Conservation (phyloP, 192 early-diverging fungal genomes). For the Backusella parvicylindrica region DNA sequence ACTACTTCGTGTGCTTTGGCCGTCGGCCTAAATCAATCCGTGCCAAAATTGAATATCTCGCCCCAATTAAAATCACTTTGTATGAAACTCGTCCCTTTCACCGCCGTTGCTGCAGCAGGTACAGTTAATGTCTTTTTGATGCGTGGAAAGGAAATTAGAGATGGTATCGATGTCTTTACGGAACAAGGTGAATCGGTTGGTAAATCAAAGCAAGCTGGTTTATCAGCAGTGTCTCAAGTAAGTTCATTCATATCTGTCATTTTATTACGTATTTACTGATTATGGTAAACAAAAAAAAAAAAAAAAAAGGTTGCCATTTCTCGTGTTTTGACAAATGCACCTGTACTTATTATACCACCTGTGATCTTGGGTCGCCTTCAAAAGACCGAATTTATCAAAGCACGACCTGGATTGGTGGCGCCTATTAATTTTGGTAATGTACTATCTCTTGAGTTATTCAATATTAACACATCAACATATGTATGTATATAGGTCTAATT, state of each 20-base stretch:
- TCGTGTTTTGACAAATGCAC: conserved; percentile 68
- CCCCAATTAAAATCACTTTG: conserved; percentile 38
- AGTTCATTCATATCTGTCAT: background rate
- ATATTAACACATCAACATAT: background rate
- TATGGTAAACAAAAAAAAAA: background rate
- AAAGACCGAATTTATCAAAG: conserved; percentile 51
- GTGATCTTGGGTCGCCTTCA: conserved; percentile 67
- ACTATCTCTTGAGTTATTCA: background rate
- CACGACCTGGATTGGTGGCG: conserved; percentile 46
- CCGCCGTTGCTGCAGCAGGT: conserved; percentile 77
- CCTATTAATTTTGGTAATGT: conserved; percentile 61
- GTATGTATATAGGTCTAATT: conserved; percentile 45
- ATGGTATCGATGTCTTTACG: conserved; percentile 75
- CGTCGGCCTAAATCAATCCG: conserved; percentile 62
- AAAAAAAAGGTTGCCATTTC: conserved; percentile 64
- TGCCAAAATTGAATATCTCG: conserved; percentile 53
- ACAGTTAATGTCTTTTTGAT: conserved; percentile 82
- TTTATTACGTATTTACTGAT: background rate
- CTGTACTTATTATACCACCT: conserved; percentile 69
- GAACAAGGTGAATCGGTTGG: conserved; percentile 62
- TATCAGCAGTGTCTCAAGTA: conserved; percentile 62
- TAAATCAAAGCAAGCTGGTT: conserved; percentile 64
- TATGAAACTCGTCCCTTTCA: conserved; percentile 63
- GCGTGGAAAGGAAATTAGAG: conserved; percentile 77
- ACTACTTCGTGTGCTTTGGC: conserved; percentile 75